Evolutionary conservation across 345 rosid species (phyloP), one percentile per base, ranked within the genome.

Genomic region (Pseudoturritis turrita): DNA sequence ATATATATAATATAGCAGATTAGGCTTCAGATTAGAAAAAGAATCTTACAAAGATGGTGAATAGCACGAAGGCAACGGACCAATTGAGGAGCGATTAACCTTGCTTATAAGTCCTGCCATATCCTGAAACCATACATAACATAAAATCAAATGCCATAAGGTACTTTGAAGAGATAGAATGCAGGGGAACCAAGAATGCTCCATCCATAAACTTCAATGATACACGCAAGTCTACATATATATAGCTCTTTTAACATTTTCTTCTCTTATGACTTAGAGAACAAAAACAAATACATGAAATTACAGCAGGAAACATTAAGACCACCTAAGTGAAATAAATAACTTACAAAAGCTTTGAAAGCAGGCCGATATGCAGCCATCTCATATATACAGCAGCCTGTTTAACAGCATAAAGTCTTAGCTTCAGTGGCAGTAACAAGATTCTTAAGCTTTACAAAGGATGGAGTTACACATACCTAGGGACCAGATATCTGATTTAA

Each of bases 51-150:
- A 80, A 51, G 96, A 83, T 41, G 97, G 96, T 17, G 99, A 88
- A 73, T 95, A 95, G 83, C 96, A 91, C 10, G 97, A 46, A 39
- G 99, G 99, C 78, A 95, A 75, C 22, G 96, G 97, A 41, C 97
- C 99, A 64, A 95, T 91, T 14, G 96, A 95, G 52, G 99, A 95
- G 56, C 93, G 97, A 59, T 95, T 95, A 81, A 95, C 92, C 92
- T 95, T 95, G 86, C 97, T 89, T 64, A 95, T 95, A 72, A 95
- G 81, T 68, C 99, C 99, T 65, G 96, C 99, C 99, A 95, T 95
- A 81, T 95, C 99, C 99, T 91, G 84, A 62, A 78, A 79, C 29
- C 55, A 75, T 22, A 79, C 17, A 53, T 29, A 28, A 17, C 22
- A 62, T 37, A 35, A 73, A 70, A 75, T 73, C 59, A 65, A 79